Percentiles rank a stretch among this genome's conserved stretches.
These are phyloP conservation scores for Physcomitrium patens DNA, from an alignment of 225 moss, liverwort and hornwort genomes.

Conservation along the genomic window DNA sequence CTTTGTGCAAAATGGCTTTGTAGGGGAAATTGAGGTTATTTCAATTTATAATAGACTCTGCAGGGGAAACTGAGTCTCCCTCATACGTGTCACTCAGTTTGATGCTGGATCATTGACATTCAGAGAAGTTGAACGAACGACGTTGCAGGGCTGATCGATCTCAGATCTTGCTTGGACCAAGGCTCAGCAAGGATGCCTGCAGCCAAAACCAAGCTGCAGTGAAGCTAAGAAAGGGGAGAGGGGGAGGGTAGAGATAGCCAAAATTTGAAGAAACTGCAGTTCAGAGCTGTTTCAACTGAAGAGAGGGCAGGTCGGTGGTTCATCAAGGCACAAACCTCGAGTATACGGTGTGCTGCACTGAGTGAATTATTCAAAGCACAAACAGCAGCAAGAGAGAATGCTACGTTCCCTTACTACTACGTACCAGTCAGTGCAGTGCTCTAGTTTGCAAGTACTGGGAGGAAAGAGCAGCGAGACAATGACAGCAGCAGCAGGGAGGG, in stretches of 20 bases:
- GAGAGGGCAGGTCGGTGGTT: slow-evolving; percentile 19
- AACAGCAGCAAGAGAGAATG: slow-evolving; percentile 22
- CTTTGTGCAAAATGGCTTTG: too few relatives aligned
- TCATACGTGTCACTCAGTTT: too few relatives aligned
- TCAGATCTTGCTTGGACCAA: neutral
- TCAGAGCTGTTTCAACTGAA: neutral
- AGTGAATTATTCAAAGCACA: slow-evolving; percentile 28
- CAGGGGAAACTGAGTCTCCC: too few relatives aligned
- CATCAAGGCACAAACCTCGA: slow-evolving; percentile 20
- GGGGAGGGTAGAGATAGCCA: slow-evolving; percentile 19
- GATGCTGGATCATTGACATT: too few relatives aligned
- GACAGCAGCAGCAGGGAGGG: slow-evolving; percentile 12
- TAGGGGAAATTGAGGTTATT: too few relatives aligned
- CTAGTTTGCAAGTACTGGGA: slow-evolving; percentile 2
- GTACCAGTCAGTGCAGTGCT: neutral
- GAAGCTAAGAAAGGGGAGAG: neutral
- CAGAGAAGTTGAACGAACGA: too few relatives aligned
- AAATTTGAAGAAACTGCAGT: neutral
- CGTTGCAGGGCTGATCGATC: too few relatives aligned
- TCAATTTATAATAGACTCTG: too few relatives aligned
- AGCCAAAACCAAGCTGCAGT: neutral
- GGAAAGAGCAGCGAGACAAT: slow-evolving; percentile 14
- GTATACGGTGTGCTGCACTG: too few relatives aligned
- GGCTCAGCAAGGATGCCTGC: neutral
- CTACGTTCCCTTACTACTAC: slow-evolving; percentile 14